A percentile compares a stretch with the other conserved stretches of the same genome.
Evolutionary conservation across 1,284 basidiomycete genomes (phyloP).

Genomic region (Agroathelia rolfsii): DNA sequence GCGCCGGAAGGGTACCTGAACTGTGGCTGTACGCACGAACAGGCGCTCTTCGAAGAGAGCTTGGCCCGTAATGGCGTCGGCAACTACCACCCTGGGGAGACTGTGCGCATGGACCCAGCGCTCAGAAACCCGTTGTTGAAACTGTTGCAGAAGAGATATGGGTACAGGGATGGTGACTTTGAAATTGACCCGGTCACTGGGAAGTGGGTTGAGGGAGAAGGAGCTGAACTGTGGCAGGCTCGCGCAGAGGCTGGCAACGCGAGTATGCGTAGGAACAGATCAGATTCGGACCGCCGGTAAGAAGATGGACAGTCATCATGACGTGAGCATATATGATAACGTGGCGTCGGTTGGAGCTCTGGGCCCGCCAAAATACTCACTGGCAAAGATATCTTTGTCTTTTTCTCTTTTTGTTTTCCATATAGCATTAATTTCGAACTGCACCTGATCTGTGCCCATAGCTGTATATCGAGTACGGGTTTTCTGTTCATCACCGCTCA

Average conservation of each 20-base stretch:
- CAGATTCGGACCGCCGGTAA: conserved; percentile 16
- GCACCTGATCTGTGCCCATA: too few species aligned
- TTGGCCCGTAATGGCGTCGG: conserved; percentile 67
- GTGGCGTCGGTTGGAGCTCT: too few species aligned
- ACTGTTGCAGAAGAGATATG: conserved; percentile 59
- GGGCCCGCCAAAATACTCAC: too few species aligned
- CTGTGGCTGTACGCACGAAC: conserved; percentile 72
- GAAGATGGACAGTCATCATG: conserved; percentile 4
- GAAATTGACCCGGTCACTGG: conserved; percentile 54
- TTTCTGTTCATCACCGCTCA: too few species aligned
- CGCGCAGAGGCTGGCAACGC: conserved; percentile 32
- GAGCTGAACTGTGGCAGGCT: conserved; percentile 51
- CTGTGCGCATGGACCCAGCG: conserved; percentile 77
- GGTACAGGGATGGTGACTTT: conserved; percentile 77
- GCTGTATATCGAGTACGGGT: too few species aligned
- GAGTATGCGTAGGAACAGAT: conserved; percentile 24
- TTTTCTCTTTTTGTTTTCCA: too few species aligned
- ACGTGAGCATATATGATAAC: conserved; percentile 1
- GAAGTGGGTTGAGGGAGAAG: conserved; percentile 56
- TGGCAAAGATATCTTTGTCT: too few species aligned
- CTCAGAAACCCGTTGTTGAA: conserved; percentile 67
- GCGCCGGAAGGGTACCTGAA: conserved; percentile 68
- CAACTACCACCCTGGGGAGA: conserved; percentile 73
- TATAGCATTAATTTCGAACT: too few species aligned
- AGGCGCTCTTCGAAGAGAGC: conserved; percentile 78